Evolutionary conservation across 2,329 filamentous ascomycete species (phyloP).

Genomic region (Fusarium pseudograminearum): DNA sequence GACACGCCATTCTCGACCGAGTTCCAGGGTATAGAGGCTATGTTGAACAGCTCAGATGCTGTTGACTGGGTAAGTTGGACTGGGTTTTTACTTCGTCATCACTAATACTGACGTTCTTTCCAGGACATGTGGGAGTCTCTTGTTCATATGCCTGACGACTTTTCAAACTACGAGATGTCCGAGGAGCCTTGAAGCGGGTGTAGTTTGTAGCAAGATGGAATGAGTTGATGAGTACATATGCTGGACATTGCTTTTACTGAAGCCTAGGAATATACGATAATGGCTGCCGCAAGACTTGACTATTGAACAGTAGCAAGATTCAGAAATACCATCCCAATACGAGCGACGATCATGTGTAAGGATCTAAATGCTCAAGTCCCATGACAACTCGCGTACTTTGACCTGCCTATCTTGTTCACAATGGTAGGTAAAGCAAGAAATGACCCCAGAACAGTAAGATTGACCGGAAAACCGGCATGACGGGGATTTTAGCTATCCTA

Average conservation of each 20-base stretch:
- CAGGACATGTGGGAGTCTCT: constrained; percentile 35
- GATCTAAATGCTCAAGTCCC: rapidly evolving
- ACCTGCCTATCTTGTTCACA: background rate
- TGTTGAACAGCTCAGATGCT: constrained; percentile 29
- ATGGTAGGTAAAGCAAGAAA: background rate
- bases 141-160: constrained; percentile 27
- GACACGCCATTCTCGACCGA: background rate
- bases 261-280: background rate
- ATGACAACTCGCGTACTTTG: background rate
- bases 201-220: too few relatives aligned
- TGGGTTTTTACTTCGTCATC: rapidly evolving
- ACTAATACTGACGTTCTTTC: background rate
- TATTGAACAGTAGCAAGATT: too few relatives aligned
- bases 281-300: background rate
- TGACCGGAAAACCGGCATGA: background rate
- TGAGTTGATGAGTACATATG: background rate
- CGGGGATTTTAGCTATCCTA: background rate
- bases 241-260: too few relatives aligned
- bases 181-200: background rate
- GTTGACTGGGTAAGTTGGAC: constrained; percentile 33
- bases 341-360: background rate
- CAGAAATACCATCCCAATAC: too few relatives aligned
- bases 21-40: constrained; percentile 28
- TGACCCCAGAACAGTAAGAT: background rate
- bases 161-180: constrained; percentile 18